Conservation (phyloP, 768 basidiomycete species). For the Tylopilus rubrobrunneus region DNA sequence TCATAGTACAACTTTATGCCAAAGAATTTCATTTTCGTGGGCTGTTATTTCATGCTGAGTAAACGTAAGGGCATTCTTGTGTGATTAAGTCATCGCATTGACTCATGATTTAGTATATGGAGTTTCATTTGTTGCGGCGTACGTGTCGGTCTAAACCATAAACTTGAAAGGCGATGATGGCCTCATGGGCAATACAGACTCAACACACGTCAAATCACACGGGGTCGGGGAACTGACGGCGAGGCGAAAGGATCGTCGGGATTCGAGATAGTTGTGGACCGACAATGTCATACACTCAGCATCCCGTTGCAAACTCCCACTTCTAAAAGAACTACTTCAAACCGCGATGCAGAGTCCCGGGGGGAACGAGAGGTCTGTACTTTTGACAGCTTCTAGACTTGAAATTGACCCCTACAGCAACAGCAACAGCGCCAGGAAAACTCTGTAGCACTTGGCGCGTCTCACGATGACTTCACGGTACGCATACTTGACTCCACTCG, state of each 20-base stretch:
- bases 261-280: constrained; percentile 25
- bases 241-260: constrained; percentile 16
- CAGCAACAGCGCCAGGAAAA: not conserved
- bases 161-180: too few species aligned
- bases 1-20: constrained; percentile 53
- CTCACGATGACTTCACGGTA: constrained; percentile 7
- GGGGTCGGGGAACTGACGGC: constrained; percentile 54
- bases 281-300: not conserved
- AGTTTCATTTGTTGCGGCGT: constrained; percentile 66
- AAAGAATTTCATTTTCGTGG: constrained; percentile 54
- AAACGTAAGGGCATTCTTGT: constrained; percentile 46
- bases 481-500: not conserved
- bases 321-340: not conserved
- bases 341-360: not conserved
- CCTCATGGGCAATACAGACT: constrained; percentile 37
- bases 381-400: not conserved
- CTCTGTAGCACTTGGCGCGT: not conserved
- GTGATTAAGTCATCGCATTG: not conserved
- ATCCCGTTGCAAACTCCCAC: constrained; percentile 3
- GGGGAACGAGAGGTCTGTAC: constrained; percentile 9
- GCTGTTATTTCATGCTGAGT: constrained; percentile 60
- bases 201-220: constrained; percentile 54
- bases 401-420: not conserved
- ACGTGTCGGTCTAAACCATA: constrained; percentile 16
- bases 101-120: constrained; percentile 46